Evolutionary conservation across 2,329 filamentous ascomycete genomes (phyloP).

Genomic region (Metarhizium humberi): DNA sequence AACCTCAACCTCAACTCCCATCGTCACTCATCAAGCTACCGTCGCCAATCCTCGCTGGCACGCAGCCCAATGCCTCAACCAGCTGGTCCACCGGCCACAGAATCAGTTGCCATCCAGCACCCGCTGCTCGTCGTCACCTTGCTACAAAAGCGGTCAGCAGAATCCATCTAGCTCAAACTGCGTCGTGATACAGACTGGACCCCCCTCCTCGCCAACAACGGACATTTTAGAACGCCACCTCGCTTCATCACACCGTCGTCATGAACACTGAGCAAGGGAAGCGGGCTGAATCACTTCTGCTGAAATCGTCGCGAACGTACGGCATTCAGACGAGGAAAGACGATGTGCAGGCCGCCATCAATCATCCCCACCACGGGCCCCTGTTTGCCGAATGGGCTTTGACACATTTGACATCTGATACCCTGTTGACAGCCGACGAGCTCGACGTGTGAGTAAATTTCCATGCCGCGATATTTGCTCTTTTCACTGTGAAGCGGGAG

Average conservation of each 20-base stretch:
- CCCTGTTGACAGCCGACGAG: conserved; percentile 45
- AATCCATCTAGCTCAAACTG: background rate
- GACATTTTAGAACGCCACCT: conserved; percentile 15
- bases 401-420: conserved; percentile 38
- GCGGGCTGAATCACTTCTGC: conserved; percentile 22
- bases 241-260: conserved; percentile 20
- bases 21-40: background rate
- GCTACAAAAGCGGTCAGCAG: conserved; percentile 2
- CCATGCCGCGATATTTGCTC: background rate
- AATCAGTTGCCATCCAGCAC: background rate
- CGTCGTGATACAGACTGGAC: conserved; percentile 1
- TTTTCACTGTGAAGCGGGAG: conserved; percentile 3
- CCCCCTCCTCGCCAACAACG: background rate
- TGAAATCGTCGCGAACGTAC: conserved; percentile 22
- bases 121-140: background rate
- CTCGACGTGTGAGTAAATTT: conserved; percentile 34
- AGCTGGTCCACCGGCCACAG: background rate
- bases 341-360: conserved; percentile 27
- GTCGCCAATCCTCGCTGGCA: background rate
- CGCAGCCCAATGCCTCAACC: background rate
- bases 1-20: background rate
- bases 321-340: conserved; percentile 23
- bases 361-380: conserved; percentile 23
- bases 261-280: conserved; percentile 20
- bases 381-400: conserved; percentile 38